Percentiles rank a stretch among this genome's conserved stretches.
phyloP scores from a whole-genome alignment of 768 basidiomycete genomes.

The Kwoniella sp. region DNA sequence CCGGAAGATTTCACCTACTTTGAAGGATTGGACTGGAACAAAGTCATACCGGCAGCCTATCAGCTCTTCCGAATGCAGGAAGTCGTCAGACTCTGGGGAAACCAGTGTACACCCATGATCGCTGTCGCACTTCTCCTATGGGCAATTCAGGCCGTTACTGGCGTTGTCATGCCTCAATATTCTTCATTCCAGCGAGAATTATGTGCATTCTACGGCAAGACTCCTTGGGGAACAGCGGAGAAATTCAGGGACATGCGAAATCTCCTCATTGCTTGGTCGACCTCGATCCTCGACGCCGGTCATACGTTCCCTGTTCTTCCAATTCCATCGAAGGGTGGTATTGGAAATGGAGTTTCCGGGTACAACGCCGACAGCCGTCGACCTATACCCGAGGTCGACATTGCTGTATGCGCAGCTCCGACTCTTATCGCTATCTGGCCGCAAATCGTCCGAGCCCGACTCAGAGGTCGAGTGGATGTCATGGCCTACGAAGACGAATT shows the following conservation, averaged over 20 bases:
- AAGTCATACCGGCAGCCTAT: conserved; percentile 24
- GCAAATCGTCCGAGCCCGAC: conserved; percentile 20
- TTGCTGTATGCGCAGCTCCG: conserved; percentile 21
- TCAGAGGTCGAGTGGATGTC: conserved; percentile 9
- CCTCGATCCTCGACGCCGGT: conserved; percentile 31
- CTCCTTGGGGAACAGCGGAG: conserved; percentile 9
- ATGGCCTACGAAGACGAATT: conserved; percentile 27
- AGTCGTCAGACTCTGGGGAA: conserved; percentile 26
- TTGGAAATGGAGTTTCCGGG: conserved; percentile 30
- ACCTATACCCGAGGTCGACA: conserved; percentile 32
- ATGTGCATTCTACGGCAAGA: conserved; percentile 10
- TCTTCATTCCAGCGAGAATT: conserved; percentile 22
- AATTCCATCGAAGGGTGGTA: conserved; percentile 16
- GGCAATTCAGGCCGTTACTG: conserved; percentile 19
- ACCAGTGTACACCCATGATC: neutral
- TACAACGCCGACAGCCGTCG: conserved; percentile 35
- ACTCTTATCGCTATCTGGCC: conserved; percentile 32
- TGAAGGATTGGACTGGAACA: conserved; percentile 20
- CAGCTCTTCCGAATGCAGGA: conserved; percentile 32
- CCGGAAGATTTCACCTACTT: conserved; percentile 26
- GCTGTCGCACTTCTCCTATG: conserved; percentile 24
- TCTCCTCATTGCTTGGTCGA: conserved; percentile 40
- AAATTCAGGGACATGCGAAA: conserved; percentile 21
- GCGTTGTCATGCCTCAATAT: conserved; percentile 16
- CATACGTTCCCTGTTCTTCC: conserved; percentile 24